These are phyloP conservation scores for Phellopilus nigrolimitatus DNA, from an alignment of 1,284 basidiomycete genomes.

Conservation along the genomic window DNA sequence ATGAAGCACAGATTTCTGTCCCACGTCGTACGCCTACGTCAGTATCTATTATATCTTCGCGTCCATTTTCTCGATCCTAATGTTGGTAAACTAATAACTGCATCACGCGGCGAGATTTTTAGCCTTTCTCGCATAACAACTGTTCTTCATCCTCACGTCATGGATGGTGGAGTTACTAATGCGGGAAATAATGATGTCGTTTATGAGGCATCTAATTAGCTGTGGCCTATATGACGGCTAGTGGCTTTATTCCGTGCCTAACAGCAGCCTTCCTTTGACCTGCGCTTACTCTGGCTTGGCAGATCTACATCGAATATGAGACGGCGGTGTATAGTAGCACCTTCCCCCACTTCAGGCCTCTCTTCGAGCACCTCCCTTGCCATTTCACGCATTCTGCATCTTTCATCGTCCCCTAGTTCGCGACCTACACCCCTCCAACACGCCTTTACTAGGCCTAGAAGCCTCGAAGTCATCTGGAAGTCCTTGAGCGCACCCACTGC, in stretches of 20 bases:
- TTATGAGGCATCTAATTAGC: slow-evolving; percentile 11
- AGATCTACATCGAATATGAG: too few species aligned
- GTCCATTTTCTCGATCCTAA: not conserved
- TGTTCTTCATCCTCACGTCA: slow-evolving; percentile 4
- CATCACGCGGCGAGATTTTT: not conserved
- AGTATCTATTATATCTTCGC: not conserved
- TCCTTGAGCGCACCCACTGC: too few species aligned
- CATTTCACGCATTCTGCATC: too few species aligned
- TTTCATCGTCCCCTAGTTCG: too few species aligned
- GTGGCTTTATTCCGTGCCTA: slow-evolving; percentile 13
- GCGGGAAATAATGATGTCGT: slow-evolving; percentile 1
- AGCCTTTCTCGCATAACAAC: slow-evolving; percentile 5
- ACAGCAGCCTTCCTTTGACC: too few species aligned
- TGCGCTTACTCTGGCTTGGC: too few species aligned
- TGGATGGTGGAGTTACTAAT: slow-evolving; percentile 12
- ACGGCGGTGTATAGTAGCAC: too few species aligned
- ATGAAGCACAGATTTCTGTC: not conserved
- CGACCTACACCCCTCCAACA: too few species aligned
- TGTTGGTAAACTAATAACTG: not conserved
- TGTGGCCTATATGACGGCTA: not conserved
- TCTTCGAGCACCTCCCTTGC: too few species aligned
- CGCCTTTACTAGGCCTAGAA: too few species aligned
- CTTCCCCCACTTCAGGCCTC: too few species aligned
- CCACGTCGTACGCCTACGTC: not conserved
- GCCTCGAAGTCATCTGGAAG: too few species aligned